Evolutionary conservation across 495 filamentous ascomycete species (phyloP).

Genomic region (Neurospora tetraspora): DNA sequence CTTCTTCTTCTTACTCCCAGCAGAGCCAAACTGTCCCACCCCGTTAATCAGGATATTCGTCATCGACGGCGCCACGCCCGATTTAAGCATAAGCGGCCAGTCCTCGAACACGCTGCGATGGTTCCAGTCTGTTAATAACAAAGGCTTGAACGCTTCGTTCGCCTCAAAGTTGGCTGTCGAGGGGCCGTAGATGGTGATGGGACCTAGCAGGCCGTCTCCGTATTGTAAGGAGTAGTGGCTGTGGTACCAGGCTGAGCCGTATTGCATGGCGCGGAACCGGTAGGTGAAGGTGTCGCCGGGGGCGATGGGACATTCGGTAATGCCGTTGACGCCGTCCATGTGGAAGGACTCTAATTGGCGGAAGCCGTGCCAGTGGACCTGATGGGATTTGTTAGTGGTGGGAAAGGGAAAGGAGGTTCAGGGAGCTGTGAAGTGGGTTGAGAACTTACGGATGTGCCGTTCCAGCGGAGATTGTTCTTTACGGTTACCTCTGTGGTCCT

Average conservation of each 20-base stretch:
- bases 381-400: background rate
- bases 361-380: constrained; percentile 19
- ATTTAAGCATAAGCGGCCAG: constrained; percentile 16
- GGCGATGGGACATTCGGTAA: constrained; percentile 36
- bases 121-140: constrained; percentile 34
- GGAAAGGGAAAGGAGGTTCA: too few relatives aligned
- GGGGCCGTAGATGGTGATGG: constrained; percentile 32
- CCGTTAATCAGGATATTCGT: constrained; percentile 41
- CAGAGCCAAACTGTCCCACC: constrained; percentile 23
- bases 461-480: constrained; percentile 4
- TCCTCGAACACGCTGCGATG: constrained; percentile 29
- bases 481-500: constrained; percentile 1
- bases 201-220: constrained; percentile 30
- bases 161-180: constrained; percentile 26
- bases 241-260: constrained; percentile 49
- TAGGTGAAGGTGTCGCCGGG: constrained; percentile 36
- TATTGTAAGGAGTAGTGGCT: constrained; percentile 42
- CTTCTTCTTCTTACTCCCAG: background rate
- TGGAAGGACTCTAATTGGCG: constrained; percentile 25
- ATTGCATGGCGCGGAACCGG: constrained; percentile 35
- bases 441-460: constrained; percentile 10
- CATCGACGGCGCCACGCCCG: constrained; percentile 24
- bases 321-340: constrained; percentile 34
- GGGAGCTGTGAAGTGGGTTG: too few relatives aligned
- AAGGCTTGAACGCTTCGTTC: constrained; percentile 29